These are phyloP conservation scores for Syzygium aqueum DNA, from an alignment of 345 rosid genomes.

Conservation along the genomic window DNA sequence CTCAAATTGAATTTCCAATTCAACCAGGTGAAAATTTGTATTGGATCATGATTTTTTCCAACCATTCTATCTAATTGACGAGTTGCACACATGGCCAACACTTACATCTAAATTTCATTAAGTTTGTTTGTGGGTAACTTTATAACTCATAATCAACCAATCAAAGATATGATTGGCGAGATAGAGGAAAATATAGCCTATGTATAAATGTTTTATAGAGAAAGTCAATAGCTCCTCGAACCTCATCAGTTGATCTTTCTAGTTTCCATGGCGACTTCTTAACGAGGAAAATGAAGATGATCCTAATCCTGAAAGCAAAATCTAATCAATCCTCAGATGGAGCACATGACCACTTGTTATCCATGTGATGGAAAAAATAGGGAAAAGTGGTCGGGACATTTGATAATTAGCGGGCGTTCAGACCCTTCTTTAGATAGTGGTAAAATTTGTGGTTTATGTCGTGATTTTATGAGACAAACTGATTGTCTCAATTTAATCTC, in stretches of 20 bases:
- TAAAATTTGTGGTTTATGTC: neutral
- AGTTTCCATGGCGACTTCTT: neutral
- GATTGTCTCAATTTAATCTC: neutral
- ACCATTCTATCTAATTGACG: neutral
- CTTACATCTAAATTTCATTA: neutral
- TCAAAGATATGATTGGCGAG: neutral
- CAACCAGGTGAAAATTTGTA: neutral
- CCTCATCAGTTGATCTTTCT: neutral
- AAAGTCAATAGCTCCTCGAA: neutral
- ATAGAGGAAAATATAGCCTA: neutral
- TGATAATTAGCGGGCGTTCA: neutral
- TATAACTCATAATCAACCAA: neutral
- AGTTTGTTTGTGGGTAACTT: neutral
- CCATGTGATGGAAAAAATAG: neutral
- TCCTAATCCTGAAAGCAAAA: neutral
- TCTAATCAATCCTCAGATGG: neutral
- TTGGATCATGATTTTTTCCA: neutral
- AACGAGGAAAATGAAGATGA: neutral
- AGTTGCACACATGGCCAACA: neutral
- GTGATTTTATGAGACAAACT: neutral
- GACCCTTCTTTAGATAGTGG: neutral
- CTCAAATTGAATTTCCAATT: neutral
- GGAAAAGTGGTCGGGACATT: neutral
- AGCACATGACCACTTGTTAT: neutral
- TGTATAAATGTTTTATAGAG: neutral